Evolutionary conservation across 495 filamentous ascomycete genomes (phyloP), one percentile per base, ranked within the genome.

Genomic region (Evansstolkia leycettana): DNA sequence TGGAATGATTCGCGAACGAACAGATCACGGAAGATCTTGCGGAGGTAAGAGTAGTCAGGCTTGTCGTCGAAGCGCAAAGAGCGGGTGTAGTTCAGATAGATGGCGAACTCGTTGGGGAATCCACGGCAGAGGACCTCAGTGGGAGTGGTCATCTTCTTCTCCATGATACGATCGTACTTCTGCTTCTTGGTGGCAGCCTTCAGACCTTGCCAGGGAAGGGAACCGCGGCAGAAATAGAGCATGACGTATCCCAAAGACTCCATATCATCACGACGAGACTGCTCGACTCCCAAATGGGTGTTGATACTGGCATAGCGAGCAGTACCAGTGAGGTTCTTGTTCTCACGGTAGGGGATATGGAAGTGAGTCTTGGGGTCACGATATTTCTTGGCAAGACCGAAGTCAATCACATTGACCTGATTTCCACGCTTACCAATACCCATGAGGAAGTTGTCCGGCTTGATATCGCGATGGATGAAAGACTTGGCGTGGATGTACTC

Each of bases 171-270:
- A 64, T 99, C 92, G 54, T 99, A 96, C 66, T 96, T 99, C 71
- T 99, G 90, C 80, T 99, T 96, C 77, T 99, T 96, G 36, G 92
- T 99, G 47, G 92, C 92, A 70, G 92, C 92, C 76, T 99, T 99
- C 31, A 99, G 72, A 26, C 92, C 92, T 68, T 99, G 92, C 92
- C 92, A 99, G 39, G 92, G 90, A 33, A 99, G 86, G 37, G 88
- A 94, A 31, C 90, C 90, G 56, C 92, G 92, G 74, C 92, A 96
- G 71, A 99, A 99, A 70, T 99, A 99, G 32, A 99, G 78, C 92
- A 99, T 99, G 42, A 99, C 90, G 48, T 99, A 99, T 49, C 90
- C 90, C 26, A 99, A 75, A 25, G 90, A 99, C 60, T 99, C 90
- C 90, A 99, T 99, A 50, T 99, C 90, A 52, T 99, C 90, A 69